Conservation (phyloP, 345 rosid genomes). For the Salix arbutifolia region DNA sequence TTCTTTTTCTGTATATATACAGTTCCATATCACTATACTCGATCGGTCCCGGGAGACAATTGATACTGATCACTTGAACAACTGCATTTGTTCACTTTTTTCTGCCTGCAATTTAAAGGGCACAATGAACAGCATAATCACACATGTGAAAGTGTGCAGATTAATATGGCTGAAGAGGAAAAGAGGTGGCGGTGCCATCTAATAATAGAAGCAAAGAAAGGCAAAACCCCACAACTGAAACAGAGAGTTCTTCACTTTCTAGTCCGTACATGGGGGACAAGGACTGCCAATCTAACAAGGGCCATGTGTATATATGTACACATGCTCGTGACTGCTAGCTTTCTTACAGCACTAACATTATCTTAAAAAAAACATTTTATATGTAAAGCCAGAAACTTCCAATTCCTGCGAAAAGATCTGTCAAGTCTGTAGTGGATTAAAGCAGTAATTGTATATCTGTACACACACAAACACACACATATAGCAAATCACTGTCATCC, state of each 20-base stretch:
- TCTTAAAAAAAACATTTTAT: slow-evolving; percentile 23
- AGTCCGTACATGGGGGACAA: slow-evolving; percentile 37
- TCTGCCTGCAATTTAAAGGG: slow-evolving; percentile 1
- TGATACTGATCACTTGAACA: slow-evolving; percentile 22
- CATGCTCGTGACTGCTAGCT: slow-evolving; percentile 17
- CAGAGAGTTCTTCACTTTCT: slow-evolving; percentile 19
- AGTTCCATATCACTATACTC: slow-evolving; percentile 21
- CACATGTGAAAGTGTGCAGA: not conserved
- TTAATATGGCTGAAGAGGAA: not conserved
- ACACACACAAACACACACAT: not conserved
- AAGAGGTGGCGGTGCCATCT: not conserved
- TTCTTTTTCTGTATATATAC: slow-evolving; percentile 4
- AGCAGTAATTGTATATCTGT: not conserved
- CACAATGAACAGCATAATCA: not conserved
- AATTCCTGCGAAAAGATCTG: slow-evolving; percentile 8
- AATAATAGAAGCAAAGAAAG: not conserved
- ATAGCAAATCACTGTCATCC: slow-evolving; percentile 17
- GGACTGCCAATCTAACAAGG: slow-evolving; percentile 32
- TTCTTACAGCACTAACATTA: slow-evolving; percentile 27
- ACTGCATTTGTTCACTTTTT: slow-evolving; percentile 19
- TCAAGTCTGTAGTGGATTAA: slow-evolving; percentile 14
- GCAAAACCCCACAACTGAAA: slow-evolving; percentile 7
- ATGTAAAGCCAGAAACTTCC: slow-evolving; percentile 33
- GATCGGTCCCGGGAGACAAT: slow-evolving; percentile 22
- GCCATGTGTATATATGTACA: slow-evolving; percentile 19